Evolutionary conservation across 495 filamentous ascomycete genomes (phyloP), one percentile per base, ranked within the genome.

Genomic region (Penicillium turbatum): DNA sequence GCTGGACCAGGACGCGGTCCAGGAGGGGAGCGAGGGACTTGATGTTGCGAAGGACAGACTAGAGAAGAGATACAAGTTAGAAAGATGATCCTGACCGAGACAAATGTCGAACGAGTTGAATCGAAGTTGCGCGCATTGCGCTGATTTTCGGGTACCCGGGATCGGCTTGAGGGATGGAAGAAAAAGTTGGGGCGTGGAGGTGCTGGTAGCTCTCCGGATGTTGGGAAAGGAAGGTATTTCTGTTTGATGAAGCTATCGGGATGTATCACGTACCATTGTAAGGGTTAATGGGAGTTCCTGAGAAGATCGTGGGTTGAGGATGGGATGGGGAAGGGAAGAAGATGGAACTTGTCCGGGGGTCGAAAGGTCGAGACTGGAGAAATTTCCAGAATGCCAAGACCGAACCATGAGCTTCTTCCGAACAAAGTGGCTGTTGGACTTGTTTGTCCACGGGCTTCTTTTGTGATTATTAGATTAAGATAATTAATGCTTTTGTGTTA

Each of bases 1-100:
- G 89, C 85, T 99, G 93, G 61, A 99, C 89, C 54, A 99, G 84
- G 61, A 99, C 89, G 69, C 93, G 93, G 86, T 99, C 93, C 73
- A 99, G 84, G 63, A 99, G 92, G 51, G 93, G 93, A 37, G 86
- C 87, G 66, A 99, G 90, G 70, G 85, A 86, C 78, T 90, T 95
- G 85, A 99, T 90, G 66, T 87, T 93, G 72, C 90, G 92, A 80
- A 99, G 82, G 67, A 90, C 82, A 69, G 72, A 75, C 72, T 75
- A 59, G 24, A 21, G 21, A 52, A 2, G 11, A n/a, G 1, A 13
- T 12, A 6, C 32, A 7, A 26, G 37, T 62, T 29, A 60, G 51
- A 38, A 31, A 30, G 0, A 15, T 30, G 3, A 15, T 31, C 6
- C 17, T 15, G 6, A 24, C 10, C n/a, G 0, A n/a, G 2, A 6